Conservation (phyloP, 2,329 filamentous ascomycete species). For the Didymella glomerata region DNA sequence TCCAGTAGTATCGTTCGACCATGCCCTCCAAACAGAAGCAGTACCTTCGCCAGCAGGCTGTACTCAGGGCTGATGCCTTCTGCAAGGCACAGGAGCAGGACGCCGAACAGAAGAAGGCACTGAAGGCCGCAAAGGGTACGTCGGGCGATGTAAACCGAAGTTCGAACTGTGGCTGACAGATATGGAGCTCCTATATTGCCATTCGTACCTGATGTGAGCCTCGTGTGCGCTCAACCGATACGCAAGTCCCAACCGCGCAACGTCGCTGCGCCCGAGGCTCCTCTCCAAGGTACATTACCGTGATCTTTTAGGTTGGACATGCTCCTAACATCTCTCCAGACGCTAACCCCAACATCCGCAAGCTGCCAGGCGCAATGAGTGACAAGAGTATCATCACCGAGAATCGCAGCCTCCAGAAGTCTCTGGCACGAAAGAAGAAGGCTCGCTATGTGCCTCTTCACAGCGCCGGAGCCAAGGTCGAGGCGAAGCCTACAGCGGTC, state of each 20-base stretch:
- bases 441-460: background rate
- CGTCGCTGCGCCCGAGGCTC: no score
- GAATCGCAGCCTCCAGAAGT: background rate
- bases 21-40: background rate
- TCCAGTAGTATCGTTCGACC: background rate
- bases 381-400: no score
- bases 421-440: background rate
- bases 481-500: background rate
- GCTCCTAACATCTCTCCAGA: no score
- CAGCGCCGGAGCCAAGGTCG: background rate
- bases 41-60: background rate
- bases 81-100: background rate
- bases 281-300: no score
- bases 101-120: background rate
- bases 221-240: background rate
- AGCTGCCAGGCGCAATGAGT: no score
- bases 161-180: background rate
- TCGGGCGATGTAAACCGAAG: background rate
- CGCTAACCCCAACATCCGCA: no score
- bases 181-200: background rate
- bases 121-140: background rate
- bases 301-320: no score
- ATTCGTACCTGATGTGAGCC: background rate
- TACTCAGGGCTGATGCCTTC: background rate
- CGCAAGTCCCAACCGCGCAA: no score